Evolutionary conservation across 768 basidiomycete species (phyloP), one percentile per base, ranked within the genome.

Genomic region (Pluteus cervinus): DNA sequence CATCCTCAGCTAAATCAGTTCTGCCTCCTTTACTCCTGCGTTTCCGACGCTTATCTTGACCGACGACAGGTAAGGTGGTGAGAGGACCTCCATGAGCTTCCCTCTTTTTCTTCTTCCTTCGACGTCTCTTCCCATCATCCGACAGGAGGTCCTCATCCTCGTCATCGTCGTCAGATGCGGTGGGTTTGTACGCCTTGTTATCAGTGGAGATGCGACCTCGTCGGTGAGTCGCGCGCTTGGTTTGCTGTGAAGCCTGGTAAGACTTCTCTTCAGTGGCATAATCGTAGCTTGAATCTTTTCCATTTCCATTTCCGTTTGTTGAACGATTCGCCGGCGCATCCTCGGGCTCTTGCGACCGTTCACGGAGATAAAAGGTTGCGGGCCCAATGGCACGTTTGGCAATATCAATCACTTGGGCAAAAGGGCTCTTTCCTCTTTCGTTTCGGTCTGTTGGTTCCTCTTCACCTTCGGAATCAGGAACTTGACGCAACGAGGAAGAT

Each of bases 121-220:
- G 69, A 52, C 67, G 69, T 48, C 65, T 68, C 41, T 68, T 77
- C 36, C 62, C 65, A 22, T 71, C 67, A 33, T 75, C 73, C 1
- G 65, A 66, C 34, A 62, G 61, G n/a, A n/a, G n/a, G 34, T 80
- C 78, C 23, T 78, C 81, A 5, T 79, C 77, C 6, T 74, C 71
- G 26, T 63, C 68, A 26, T 86, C 85, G 23, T 75, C 47, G 46
- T 84, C 83, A 6, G 79, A 82, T 39, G 57, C 55, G 1, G 76
- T 59, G 14, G 87, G 87, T 37, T 73, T 73, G 50, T 89, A 91
- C 1, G 87, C 87, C 55, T 83, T 86, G 60, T 89, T 87, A 55
- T 90, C 88, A 16, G 63, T 50, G 0, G 82, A 83, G 44, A 87
- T 85, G 22, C 80, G 75, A 47, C 69, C 71, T 17, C 77, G 73